Conservation (phyloP, 2,329 filamentous ascomycete species). For the Colletotrichum destructivum region DNA sequence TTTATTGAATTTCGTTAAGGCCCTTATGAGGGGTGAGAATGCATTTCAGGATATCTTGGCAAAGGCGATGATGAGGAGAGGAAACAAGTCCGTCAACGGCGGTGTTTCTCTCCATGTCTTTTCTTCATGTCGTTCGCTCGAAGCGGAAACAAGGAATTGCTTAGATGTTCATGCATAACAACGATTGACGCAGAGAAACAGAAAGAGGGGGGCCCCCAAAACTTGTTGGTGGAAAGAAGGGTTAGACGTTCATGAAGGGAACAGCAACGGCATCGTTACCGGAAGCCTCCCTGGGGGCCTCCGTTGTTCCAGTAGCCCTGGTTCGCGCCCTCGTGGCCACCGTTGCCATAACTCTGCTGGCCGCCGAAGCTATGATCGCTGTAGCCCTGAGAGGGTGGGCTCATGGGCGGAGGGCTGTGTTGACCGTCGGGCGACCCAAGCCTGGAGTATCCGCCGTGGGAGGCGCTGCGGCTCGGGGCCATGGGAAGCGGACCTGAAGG, state of each 20-base stretch:
- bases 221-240: conserved; percentile 1
- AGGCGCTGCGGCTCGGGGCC: conserved; percentile 40
- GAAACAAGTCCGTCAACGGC: conserved; percentile 11
- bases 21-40: not conserved
- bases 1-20: conserved; percentile 26
- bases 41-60: conserved; percentile 28
- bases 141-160: conserved; percentile 20
- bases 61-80: conserved; percentile 8
- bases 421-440: conserved; percentile 37
- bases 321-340: conserved; percentile 31
- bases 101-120: not conserved
- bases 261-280: not conserved
- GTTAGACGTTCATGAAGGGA: not conserved
- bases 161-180: conserved; percentile 22
- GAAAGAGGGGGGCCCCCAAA: not conserved
- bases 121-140: conserved; percentile 12
- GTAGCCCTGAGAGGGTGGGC: conserved; percentile 33
- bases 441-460: conserved; percentile 35
- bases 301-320: conserved; percentile 38
- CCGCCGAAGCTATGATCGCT: conserved; percentile 28
- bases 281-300: conserved; percentile 37
- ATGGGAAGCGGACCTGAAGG: conserved; percentile 39
- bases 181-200: not conserved
- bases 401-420: conserved; percentile 42
- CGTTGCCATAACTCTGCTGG: conserved; percentile 31